phyloP scores from a whole-genome alignment of 2,329 filamentous ascomycete species.

The Aspergillus flavus region DNA sequence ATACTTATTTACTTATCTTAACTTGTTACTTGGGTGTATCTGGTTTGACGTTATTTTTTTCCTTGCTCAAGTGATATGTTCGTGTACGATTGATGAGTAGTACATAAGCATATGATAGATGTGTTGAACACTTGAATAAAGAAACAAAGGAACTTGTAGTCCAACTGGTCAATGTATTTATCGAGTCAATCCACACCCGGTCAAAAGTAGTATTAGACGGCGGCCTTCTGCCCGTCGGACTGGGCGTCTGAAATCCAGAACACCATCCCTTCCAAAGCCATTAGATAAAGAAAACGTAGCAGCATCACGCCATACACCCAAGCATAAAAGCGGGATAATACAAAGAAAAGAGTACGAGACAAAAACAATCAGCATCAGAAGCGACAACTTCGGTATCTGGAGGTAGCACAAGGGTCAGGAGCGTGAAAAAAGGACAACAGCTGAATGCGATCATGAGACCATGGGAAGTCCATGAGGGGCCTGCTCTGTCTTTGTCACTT shows the following conservation, averaged over 20 bases:
- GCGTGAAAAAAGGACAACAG: not conserved
- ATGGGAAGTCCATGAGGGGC: constrained; percentile 31
- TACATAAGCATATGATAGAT: not conserved
- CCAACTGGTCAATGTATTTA: not conserved
- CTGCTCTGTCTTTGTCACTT: constrained; percentile 31
- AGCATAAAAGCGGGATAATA: constrained; percentile 8
- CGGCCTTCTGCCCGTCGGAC: not conserved
- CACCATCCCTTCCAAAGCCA: constrained; percentile 21
- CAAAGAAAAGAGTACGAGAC: constrained; percentile 4
- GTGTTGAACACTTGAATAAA: not conserved
- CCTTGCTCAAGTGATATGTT: no score
- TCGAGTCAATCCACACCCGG: not conserved
- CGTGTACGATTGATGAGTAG: not conserved
- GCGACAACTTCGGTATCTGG: not conserved
- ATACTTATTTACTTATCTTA: not conserved
- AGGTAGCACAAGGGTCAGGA: constrained; percentile 3
- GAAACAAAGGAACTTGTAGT: not conserved
- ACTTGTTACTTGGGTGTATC: not conserved
- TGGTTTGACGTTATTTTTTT: no score
- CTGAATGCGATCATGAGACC: constrained; percentile 19
- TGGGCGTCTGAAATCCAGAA: constrained; percentile 13
- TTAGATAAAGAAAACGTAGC: constrained; percentile 13
- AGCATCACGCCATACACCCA: constrained; percentile 26
- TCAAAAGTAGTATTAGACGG: not conserved
- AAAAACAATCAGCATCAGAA: not conserved